Conservation (phyloP, 345 rosid species). For the Eucalyptus polybractea region DNA sequence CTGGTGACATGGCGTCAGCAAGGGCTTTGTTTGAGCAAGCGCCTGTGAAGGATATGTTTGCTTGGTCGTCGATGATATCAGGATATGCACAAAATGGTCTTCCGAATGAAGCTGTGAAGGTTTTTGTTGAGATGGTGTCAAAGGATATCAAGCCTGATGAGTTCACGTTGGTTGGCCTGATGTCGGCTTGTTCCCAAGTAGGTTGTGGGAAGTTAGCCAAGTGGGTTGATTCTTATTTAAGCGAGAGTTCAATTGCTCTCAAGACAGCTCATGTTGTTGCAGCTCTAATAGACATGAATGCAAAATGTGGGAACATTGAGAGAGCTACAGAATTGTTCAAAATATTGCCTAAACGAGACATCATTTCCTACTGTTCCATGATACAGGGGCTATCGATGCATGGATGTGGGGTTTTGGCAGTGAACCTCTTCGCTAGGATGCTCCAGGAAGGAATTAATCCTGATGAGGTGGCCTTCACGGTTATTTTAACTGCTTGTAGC, state of each 20-base stretch:
- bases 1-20: conserved; percentile 32
- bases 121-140: conserved; percentile 22
- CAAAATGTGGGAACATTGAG: conserved; percentile 62
- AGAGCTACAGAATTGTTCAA: conserved; percentile 44
- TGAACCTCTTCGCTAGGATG: conserved; percentile 44
- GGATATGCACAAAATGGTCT: conserved; percentile 58
- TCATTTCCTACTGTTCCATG: conserved; percentile 50
- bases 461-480: conserved; percentile 59
- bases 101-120: conserved; percentile 32
- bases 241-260: conserved; percentile 16
- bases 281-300: conserved; percentile 71
- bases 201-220: conserved; percentile 45
- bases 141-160: conserved; percentile 42
- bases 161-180: conserved; percentile 40
- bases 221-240: conserved; percentile 41
- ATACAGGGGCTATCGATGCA: conserved; percentile 59
- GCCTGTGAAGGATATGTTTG: conserved; percentile 27
- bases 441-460: conserved; percentile 48
- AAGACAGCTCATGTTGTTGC: conserved; percentile 34
- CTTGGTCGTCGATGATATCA: conserved; percentile 51
- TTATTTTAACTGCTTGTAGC: conserved; percentile 51
- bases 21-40: conserved; percentile 35
- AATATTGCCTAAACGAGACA: conserved; percentile 31
- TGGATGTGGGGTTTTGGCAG: conserved; percentile 32
- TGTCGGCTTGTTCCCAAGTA: conserved; percentile 71